These are phyloP conservation scores for Penicillium corylophilum DNA, from an alignment of 2,329 filamentous ascomycete species.

Conservation along the genomic window DNA sequence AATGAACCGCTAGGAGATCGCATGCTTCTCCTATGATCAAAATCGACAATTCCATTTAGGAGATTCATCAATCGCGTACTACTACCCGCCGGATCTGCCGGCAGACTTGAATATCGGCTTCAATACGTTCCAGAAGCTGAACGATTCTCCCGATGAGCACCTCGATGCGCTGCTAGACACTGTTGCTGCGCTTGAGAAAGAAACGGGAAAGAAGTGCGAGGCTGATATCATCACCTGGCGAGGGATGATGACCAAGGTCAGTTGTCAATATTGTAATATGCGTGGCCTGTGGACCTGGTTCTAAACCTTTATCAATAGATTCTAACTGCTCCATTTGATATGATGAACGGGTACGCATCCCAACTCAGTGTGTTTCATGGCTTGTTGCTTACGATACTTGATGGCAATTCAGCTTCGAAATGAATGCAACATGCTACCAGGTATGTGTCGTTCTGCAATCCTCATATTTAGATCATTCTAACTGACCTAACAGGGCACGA, in stretches of 20 bases:
- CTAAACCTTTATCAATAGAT: conserved; percentile 57
- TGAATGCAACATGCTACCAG: conserved; percentile 92
- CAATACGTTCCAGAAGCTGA: conserved; percentile 76
- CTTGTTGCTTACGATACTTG: conserved; percentile 2
- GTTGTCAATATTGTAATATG: conserved; percentile 5
- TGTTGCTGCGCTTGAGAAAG: conserved; percentile 70
- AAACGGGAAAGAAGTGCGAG: conserved; percentile 65
- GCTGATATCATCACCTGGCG: conserved; percentile 88
- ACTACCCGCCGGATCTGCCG: conserved; percentile 72
- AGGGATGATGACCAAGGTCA: conserved; percentile 97
- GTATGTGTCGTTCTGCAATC: conserved; percentile 48
- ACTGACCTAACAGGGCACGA: conserved; percentile 49
- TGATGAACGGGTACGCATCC: conserved; percentile 68
- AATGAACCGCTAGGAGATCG: conserved; percentile 65
- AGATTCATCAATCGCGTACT: conserved; percentile 79
- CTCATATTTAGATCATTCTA: conserved; percentile 11
- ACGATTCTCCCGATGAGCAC: conserved; percentile 82
- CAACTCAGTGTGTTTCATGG: neutral
- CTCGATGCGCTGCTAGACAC: conserved; percentile 78
- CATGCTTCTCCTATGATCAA: conserved; percentile 90
- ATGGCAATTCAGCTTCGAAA: conserved; percentile 70
- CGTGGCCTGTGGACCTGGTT: neutral
- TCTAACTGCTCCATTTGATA: conserved; percentile 78
- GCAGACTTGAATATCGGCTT: conserved; percentile 78
- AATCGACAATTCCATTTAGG: conserved; percentile 74